Base-by-base conservation (phyloP, 2,329 filamentous ascomycete genomes). In the Aspergillus ruber region DNA sequence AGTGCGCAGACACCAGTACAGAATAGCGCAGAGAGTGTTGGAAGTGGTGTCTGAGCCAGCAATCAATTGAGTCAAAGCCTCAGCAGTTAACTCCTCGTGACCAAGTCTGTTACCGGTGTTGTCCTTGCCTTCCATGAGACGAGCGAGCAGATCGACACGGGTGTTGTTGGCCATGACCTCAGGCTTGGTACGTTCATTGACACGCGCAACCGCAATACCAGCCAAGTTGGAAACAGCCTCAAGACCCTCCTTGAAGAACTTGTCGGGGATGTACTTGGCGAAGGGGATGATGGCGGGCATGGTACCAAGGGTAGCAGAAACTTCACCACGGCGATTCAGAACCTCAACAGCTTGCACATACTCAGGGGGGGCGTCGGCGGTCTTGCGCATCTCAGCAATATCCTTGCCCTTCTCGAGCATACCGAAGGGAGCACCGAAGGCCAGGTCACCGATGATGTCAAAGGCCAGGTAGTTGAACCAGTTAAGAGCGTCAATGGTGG, bases 11-110 rank as follows among this genome's bases (percentile, higher is more conserved):
- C 81, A 82, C 74, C 90, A 87, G 72, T 84, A 95, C 0, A 95
- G 76, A 33, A 95, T 77, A 0, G 89, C 89, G 61, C 90, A 95
- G 2, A 85, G 85, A 0, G 90, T 88, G 66, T 84, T 88, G 53
- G 75, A 81, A 13, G 86, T 84, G 3, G 76, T 72, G 52, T 87
- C 84, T 17, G 80, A 81, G 60, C 83, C 84, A 25, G 84, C 82
- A 58, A 87, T 95, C 38, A 95, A 79, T 67, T 95, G 90, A 0
- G 90, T 95, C 21, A 95, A 74, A 0, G 90, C 90, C 71, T 95
- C 90, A 32, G 89, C 89, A 0, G 88, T 94, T 45, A 95, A 76
- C 64, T 95, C 90, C 56, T 86, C 79, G 21, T 86, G 79, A 4
- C 86, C 84, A 0, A 95, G 78, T 9, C 82, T 84, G 50, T 87